Base-by-base conservation (phyloP, 257 asterid genomes). In the Oldenlandia corymbosa region DNA sequence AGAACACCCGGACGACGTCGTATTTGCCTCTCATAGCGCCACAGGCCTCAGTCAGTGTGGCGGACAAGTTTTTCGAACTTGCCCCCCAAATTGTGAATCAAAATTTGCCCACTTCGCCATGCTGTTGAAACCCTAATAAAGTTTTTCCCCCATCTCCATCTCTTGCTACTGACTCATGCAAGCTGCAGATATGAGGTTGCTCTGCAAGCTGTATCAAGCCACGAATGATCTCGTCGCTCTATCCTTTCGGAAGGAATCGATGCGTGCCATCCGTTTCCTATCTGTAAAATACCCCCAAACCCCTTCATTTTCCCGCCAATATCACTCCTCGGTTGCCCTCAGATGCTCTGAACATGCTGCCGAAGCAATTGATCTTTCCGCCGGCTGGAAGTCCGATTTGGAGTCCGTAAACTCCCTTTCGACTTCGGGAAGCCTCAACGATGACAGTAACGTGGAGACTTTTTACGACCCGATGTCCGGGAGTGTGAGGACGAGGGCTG, bases 401-500 rank as follows among this genome's bases (percentile, higher is more conserved):
- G 68, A 30, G 42, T 53, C 80, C 7, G 68, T 21, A 26, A 68
- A 45, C 7, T 64, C 83, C 24, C 23, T 14, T 21, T 39, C 70
- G n/a, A 6, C 63, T 18, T 28, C 83, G 23, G 41, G 39, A 0
- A 1, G 9, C 39, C 5, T 75, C 12, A 7, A 26, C 65, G 60
- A 62, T 47, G 61, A 58, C 66, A 45, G 83, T 20, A 23, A 67
- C 10, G 84, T 89, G 43, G 64, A 76, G 63, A 68, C 93, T 9
- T 64, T 67, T 50, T 79, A 74, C 73, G 95, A 88, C 64, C 85
- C 92, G 39, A 20, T 64, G 61, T 70, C 86, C 62, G 87, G 88
- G 60, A 60, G 78, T 23, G 41, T 80, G 28, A 75, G 73, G 60
- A 84, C 94, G 28, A 77, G 73, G 60, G 81, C 94, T 28, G 75